Percentiles rank a stretch among this genome's conserved stretches.
phyloP scores from a whole-genome alignment of 495 filamentous ascomycete species.

The Xylaria grammica region DNA sequence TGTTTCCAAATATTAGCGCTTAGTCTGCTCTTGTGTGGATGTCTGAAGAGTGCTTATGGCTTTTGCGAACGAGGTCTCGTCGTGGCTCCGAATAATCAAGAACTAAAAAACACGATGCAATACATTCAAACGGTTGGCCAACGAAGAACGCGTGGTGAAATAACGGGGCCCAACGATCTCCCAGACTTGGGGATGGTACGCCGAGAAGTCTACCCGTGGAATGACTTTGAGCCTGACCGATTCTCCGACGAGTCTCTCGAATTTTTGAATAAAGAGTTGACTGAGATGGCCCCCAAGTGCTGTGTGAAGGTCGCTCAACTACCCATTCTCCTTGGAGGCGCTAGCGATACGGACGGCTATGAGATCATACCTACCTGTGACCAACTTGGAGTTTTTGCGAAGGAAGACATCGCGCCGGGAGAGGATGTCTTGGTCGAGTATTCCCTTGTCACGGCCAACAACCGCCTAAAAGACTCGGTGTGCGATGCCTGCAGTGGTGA shows the following conservation, averaged over 20 bases:
- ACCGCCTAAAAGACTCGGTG: slow-evolving; percentile 75
- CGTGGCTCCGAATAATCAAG: slow-evolving; percentile 48
- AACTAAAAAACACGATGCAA: slow-evolving; percentile 50
- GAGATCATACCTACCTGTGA: slow-evolving; percentile 60
- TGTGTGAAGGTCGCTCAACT: slow-evolving; percentile 74
- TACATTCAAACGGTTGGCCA: slow-evolving; percentile 55
- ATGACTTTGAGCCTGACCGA: slow-evolving; percentile 83
- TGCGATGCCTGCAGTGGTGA: slow-evolving; percentile 84
- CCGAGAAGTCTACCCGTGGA: slow-evolving; percentile 94
- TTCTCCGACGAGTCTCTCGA: slow-evolving; percentile 70
- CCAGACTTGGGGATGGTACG: slow-evolving; percentile 79
- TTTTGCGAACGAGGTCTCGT: slow-evolving; percentile 64
- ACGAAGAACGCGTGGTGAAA: slow-evolving; percentile 43
- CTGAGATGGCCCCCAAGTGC: slow-evolving; percentile 68
- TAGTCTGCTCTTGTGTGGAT: slow-evolving; percentile 68
- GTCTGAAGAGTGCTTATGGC: slow-evolving; percentile 69
- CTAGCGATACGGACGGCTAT: slow-evolving; percentile 46
- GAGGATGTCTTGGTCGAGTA: slow-evolving; percentile 81
- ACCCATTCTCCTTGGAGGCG: slow-evolving; percentile 65
- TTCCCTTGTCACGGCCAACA: slow-evolving; percentile 81
- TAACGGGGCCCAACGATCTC: slow-evolving; percentile 58
- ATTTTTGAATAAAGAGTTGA: slow-evolving; percentile 69
- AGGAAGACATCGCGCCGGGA: slow-evolving; percentile 74
- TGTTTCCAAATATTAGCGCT: slow-evolving; percentile 63
- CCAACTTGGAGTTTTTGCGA: slow-evolving; percentile 89